phyloP scores from a whole-genome alignment of 495 filamentous ascomycete species.

The Daldinia bambusicola region DNA sequence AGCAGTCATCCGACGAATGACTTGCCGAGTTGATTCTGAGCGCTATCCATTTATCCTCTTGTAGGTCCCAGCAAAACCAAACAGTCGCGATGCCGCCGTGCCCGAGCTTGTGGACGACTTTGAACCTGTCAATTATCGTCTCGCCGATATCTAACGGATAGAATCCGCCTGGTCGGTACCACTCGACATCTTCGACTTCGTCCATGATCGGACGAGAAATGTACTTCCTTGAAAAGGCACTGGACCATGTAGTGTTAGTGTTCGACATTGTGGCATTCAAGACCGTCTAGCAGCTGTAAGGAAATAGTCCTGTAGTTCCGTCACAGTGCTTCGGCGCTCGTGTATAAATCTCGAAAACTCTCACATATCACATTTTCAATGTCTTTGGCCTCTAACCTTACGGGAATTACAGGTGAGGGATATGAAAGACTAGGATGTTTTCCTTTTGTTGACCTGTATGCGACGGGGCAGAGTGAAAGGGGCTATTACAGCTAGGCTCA shows the following conservation, averaged over 20 bases:
- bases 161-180: background rate
- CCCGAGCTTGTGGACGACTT: background rate
- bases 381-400: background rate
- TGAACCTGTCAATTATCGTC: background rate
- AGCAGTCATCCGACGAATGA: background rate
- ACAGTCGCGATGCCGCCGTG: background rate
- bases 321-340: background rate
- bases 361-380: background rate
- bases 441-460: background rate
- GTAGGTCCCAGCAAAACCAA: conserved; percentile 2
- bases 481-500: no score
- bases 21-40: conserved; percentile 1
- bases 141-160: background rate
- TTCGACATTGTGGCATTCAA: background rate
- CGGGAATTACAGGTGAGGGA: background rate
- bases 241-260: background rate
- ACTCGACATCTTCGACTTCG: background rate
- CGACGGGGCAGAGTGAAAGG: background rate
- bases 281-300: background rate
- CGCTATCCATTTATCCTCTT: conserved; percentile 1
- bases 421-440: background rate
- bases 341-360: background rate
- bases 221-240: background rate
- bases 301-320: background rate
- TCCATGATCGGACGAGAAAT: background rate